Evolutionary conservation across 768 basidiomycete species (phyloP), one percentile per base, ranked within the genome.

Genomic region (Russula griseocarnosa): DNA sequence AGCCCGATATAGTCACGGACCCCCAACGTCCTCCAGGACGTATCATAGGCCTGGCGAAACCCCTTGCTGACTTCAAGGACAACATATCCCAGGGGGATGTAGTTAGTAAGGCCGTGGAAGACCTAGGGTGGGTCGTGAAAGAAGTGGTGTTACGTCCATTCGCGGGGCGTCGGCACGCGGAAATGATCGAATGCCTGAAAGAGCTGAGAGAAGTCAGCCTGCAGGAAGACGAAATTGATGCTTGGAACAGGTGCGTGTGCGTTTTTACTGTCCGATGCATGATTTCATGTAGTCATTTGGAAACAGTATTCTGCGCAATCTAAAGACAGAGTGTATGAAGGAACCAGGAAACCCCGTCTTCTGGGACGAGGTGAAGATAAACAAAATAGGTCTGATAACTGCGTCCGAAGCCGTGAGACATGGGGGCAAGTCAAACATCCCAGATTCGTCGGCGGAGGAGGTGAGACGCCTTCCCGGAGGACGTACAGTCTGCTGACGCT

Each of bases 41-140:
- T 54, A 88, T 95, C 58, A 84, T 96, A 44, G 89, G 91, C 10
- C 82, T 79, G 44, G 84, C 86, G 0, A 79, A 79, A 67, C 94
- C 94, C 1, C 76, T 95, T 57, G 77, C 78, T 52, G 94, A 96
- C 73, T 97, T 95, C 76, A 76, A 78, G 64, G 77, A 80, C 69
- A 89, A 91, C 71, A 75, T 90, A 38, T 80, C 78, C 30, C 81
- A 81, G 58, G 92, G 91, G 0, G 92, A 93, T 72, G 76, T 93
- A 22, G 90, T 94, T 44, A 84, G 82, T 16, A 93, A 95, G 74
- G 92, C 92, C 0, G 88, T 93, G 9, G 86, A 88, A 69, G 94
- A 94, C 73, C 74, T 95, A 53, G 84, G 80, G 14, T 79, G 73
- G 18, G 86, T 94, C 11, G 82, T 94, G 51, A 77, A 78, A 62